Conservation (phyloP, 1,139 yeast genomes). For the Kodamaea ohmeri region DNA sequence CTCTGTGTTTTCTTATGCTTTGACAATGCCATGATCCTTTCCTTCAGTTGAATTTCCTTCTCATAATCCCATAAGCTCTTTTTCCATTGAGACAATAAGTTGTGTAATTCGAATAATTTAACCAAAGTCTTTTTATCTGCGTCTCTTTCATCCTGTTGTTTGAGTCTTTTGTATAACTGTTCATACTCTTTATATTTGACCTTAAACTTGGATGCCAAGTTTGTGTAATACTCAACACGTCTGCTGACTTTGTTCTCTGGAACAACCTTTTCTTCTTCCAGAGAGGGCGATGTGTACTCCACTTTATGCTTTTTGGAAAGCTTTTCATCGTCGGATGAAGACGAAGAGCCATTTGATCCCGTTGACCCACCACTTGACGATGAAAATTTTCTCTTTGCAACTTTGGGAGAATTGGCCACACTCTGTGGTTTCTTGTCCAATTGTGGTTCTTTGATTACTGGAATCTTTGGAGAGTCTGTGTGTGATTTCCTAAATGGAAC, state of each 20-base stretch:
- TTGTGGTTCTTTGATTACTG: constrained; percentile 9
- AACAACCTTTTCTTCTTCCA: constrained; percentile 14
- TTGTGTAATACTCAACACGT: constrained; percentile 24
- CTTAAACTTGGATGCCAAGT: constrained; percentile 37
- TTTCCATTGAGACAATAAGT: constrained; percentile 27
- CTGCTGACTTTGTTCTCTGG: constrained; percentile 15
- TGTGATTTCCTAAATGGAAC: constrained; percentile 20
- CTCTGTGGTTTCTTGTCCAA: constrained; percentile 4
- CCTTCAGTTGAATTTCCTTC: constrained; percentile 31
- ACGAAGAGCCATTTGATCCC: constrained; percentile 14
- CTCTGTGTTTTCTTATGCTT: constrained; percentile 30
- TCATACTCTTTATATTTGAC: constrained; percentile 40
- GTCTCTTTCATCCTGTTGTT: constrained; percentile 10
- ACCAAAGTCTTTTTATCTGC: constrained; percentile 21
- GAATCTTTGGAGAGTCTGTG: constrained; percentile 22
- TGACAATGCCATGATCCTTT: constrained; percentile 33
- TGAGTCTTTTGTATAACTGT: constrained; percentile 24
- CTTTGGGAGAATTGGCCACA: constrained; percentile 9
- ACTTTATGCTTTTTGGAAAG: constrained; percentile 15
- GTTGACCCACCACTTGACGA: constrained; percentile 11
- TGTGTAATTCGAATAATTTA: constrained; percentile 26
- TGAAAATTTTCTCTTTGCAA: constrained; percentile 16
- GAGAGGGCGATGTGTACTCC: constrained; percentile 21
- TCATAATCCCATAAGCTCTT: constrained; percentile 31
- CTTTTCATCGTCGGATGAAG: constrained; percentile 22